Evolutionary conservation across 2,329 filamentous ascomycete species (phyloP).

Genomic region (Trichoderma koningiopsis): DNA sequence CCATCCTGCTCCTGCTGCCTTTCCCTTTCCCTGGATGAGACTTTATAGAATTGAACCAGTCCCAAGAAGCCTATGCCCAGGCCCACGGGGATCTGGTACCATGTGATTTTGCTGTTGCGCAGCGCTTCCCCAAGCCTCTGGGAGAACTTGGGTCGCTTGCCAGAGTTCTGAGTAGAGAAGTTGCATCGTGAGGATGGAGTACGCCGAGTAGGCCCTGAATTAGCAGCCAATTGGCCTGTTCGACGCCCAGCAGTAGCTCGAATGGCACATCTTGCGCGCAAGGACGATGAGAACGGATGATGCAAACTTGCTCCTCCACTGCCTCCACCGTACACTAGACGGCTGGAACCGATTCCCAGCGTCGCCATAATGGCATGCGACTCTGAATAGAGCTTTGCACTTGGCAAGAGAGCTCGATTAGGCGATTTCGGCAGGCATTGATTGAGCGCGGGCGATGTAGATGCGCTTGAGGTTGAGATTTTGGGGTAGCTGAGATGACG

Average conservation of each 20-base stretch:
- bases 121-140: conserved; percentile 54
- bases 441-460: conserved; percentile 1
- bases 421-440: conserved; percentile 14
- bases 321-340: conserved; percentile 32
- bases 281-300: conserved; percentile 35
- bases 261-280: conserved; percentile 36
- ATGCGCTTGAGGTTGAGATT: conserved; percentile 9
- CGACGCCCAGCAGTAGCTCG: conserved; percentile 29
- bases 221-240: conserved; percentile 15
- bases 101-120: conserved; percentile 66
- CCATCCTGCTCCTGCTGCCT: conserved; percentile 47
- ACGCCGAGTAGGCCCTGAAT: conserved; percentile 29
- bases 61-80: conserved; percentile 85
- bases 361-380: conserved; percentile 32
- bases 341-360: conserved; percentile 41
- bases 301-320: conserved; percentile 27
- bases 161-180: conserved; percentile 40
- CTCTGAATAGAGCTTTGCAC: conserved; percentile 15
- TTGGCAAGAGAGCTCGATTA: conserved; percentile 21
- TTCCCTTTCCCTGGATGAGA: conserved; percentile 59
- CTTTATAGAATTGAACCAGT: conserved; percentile 79
- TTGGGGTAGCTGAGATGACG: conserved; percentile 9
- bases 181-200: conserved; percentile 34
- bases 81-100: conserved; percentile 88
- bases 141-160: conserved; percentile 53